phyloP scores from a whole-genome alignment of 2,329 filamentous ascomycete species.

The Fusarium dimerum region DNA sequence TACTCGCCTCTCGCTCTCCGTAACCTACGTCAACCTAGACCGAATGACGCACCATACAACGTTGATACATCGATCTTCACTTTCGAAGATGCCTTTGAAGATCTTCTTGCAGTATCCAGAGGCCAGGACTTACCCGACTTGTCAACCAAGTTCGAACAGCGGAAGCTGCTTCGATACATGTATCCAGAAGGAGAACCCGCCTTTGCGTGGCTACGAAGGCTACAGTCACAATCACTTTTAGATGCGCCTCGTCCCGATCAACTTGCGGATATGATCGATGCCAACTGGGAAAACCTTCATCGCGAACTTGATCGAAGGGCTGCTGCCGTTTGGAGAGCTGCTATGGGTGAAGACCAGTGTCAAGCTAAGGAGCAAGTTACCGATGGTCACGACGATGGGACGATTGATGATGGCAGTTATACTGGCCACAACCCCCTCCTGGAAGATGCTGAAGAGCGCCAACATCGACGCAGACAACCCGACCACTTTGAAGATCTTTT shows the following conservation, averaged over 20 bases:
- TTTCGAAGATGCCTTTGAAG: conserved; percentile 60
- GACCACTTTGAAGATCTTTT: conserved; percentile 46
- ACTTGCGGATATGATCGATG: conserved; percentile 9
- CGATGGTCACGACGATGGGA: conserved; percentile 14
- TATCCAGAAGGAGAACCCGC: conserved; percentile 43
- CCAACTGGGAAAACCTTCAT: conserved; percentile 34
- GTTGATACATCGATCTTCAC: conserved; percentile 45
- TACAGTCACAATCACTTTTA: conserved; percentile 42
- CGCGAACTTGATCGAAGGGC: conserved; percentile 33
- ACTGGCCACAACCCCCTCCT: conserved; percentile 6
- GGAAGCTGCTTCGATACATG: conserved; percentile 39
- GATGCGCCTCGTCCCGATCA: conserved; percentile 29
- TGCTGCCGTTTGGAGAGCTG: conserved; percentile 30
- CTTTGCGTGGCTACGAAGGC: conserved; percentile 42
- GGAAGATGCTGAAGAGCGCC: conserved; percentile 10
- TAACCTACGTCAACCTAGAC: conserved; percentile 48
- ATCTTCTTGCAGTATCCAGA: conserved; percentile 51
- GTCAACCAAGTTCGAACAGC: conserved; percentile 35
- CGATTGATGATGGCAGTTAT: conserved; percentile 13
- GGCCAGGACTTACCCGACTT: conserved; percentile 45
- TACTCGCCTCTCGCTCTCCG: conserved; percentile 41
- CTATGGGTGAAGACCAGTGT: conserved; percentile 13
- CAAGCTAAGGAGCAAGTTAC: conserved; percentile 1
- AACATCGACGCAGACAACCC: conserved; percentile 21
- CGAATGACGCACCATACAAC: conserved; percentile 43